Conservation (phyloP, 345 rosid genomes). For the Erysimum cheiranthoides region DNA sequence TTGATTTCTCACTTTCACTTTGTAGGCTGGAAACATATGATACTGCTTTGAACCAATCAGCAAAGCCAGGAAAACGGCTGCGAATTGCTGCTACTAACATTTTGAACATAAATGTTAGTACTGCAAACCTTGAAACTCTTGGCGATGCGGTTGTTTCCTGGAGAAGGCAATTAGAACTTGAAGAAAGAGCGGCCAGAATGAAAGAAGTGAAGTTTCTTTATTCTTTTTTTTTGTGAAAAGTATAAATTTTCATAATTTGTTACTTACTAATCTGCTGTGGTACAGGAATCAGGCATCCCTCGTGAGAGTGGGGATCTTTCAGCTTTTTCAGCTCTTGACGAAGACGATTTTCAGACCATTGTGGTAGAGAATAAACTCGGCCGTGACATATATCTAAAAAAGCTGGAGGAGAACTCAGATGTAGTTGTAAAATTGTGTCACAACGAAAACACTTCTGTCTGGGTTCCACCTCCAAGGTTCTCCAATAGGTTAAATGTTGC, state of each 20-base stretch:
- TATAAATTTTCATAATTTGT: neutral
- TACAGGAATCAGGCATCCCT: slow-evolving; percentile 65
- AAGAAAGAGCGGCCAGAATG: slow-evolving; percentile 74
- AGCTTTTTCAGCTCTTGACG: slow-evolving; percentile 87
- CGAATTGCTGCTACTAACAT: slow-evolving; percentile 85
- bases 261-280: slow-evolving; percentile 34
- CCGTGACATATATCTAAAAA: slow-evolving; percentile 77
- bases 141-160: slow-evolving; percentile 82
- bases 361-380: slow-evolving; percentile 92
- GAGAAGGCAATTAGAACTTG: slow-evolving; percentile 91
- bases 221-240: slow-evolving; percentile 19
- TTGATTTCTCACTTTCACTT: slow-evolving; percentile 35
- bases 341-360: slow-evolving; percentile 89
- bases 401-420: slow-evolving; percentile 67
- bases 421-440: slow-evolving; percentile 62
- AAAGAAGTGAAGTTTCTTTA: slow-evolving; percentile 63
- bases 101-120: slow-evolving; percentile 84
- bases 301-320: slow-evolving; percentile 62
- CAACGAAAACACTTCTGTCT: slow-evolving; percentile 62
- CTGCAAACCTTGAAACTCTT: slow-evolving; percentile 83
- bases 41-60: slow-evolving; percentile 58
- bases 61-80: slow-evolving; percentile 78
- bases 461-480: slow-evolving; percentile 98
- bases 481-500: slow-evolving; percentile 82
- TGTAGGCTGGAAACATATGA: slow-evolving; percentile 93